Evolutionary conservation across 2,329 filamentous ascomycete genomes (phyloP), one percentile per base, ranked within the genome.

Genomic region (Cladosporium cucumerinum): DNA sequence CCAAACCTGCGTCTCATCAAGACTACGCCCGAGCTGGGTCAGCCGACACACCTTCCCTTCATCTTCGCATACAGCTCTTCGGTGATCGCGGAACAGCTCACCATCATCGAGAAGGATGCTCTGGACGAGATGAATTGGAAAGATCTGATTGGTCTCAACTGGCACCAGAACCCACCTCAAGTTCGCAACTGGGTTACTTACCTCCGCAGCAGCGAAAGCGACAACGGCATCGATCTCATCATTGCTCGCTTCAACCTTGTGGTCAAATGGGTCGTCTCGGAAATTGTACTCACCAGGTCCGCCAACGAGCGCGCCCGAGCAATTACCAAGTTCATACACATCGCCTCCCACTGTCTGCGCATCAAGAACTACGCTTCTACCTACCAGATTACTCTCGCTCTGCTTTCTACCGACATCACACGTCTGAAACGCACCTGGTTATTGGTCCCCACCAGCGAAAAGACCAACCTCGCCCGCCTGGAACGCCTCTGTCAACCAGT

Each of bases 81-180:
- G 69, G 81, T 89, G 3, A 82, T 95, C 28, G 91, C 91, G 2
- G 89, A 93, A 75, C 91, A 95, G 71, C 91, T 95, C 70, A 94
- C 91, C 0, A 83, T 95, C 36, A 91, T 95, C 55, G 91, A 95
- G 73, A 93, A 94, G 75, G 91, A 94, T 73, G 91, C 91, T 0
- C 81, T 95, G 25, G 91, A 92, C 70, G 91, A 94, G 75, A 90
- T 95, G 67, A 91, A 94, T 77, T 95, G 91, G 91, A 92, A 90
- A 74, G 91, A 95, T 70, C 82, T 95, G 14, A 91, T 94, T 63
- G 90, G 93, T 63, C 89, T 95, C 82, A 86, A 86, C 59, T 94
- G 91, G 90, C 92, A 91, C 74, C 87, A 92, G 70, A 83, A 83
- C 30, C 71, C 75, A 48, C 69, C 72, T 5, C 65, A 67, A 10